Percentiles rank a stretch among this genome's conserved stretches.
These are phyloP conservation scores for Bromus sterilis DNA, from an alignment of 176 grass and related monocot genomes.

Conservation along the genomic window DNA sequence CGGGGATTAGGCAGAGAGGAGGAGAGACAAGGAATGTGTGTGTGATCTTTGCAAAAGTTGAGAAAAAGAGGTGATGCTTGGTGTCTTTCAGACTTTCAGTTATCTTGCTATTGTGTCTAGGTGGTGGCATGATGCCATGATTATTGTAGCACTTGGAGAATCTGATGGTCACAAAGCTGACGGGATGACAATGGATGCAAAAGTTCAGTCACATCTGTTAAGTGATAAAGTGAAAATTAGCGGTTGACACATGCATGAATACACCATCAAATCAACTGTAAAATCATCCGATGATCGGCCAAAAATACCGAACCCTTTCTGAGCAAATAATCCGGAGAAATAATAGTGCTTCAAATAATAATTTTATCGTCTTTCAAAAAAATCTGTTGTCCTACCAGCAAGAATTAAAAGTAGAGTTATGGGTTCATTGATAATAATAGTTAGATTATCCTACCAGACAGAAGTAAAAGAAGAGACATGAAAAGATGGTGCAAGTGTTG, in stretches of 20 bases:
- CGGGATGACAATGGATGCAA: not conserved
- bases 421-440: not conserved
- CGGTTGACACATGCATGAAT: not conserved
- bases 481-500: not conserved
- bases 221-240: not conserved
- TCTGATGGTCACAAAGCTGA: conserved; percentile 15
- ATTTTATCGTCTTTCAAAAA: too few relatives aligned
- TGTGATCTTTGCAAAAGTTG: conserved; percentile 29
- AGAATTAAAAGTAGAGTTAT: not conserved
- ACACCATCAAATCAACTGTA: not conserved
- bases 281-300: not conserved
- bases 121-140: conserved; percentile 5
- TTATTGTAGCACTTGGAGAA: conserved; percentile 11
- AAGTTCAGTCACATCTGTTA: not conserved
- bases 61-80: conserved; percentile 22
- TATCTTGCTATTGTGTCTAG: conserved; percentile 31
- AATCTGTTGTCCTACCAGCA: not conserved
- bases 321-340: not conserved
- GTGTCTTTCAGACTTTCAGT: conserved; percentile 33
- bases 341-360: not conserved
- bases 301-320: not conserved
- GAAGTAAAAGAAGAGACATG: not conserved
- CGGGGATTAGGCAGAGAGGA: conserved; percentile 16
- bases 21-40: conserved; percentile 25
- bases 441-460: not conserved